phyloP scores from a whole-genome alignment of 768 basidiomycete species.

The Termitomyces bulborhizus region DNA sequence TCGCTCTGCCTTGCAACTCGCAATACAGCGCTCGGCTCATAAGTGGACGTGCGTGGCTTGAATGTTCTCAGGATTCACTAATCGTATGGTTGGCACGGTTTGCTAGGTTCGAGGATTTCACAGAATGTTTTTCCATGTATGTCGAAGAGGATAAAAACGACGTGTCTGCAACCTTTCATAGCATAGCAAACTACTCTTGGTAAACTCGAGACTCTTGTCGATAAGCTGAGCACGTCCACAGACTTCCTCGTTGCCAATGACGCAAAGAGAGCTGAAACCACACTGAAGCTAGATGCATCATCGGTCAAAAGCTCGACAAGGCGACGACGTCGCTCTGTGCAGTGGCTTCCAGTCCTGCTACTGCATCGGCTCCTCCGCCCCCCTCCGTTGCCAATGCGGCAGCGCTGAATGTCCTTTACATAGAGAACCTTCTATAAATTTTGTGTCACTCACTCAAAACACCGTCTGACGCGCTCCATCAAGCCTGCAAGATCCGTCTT shows the following conservation, averaged over 20 bases:
- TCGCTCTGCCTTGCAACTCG: slow-evolving; percentile 49
- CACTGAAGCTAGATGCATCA: no score
- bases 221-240: no score
- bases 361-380: no score
- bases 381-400: slow-evolving; percentile 52
- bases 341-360: no score
- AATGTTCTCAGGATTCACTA: background rate
- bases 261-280: no score
- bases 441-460: slow-evolving; percentile 53
- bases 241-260: no score
- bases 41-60: slow-evolving; percentile 45
- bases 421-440: background rate
- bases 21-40: slow-evolving; percentile 46
- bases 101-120: slow-evolving; percentile 48
- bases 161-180: slow-evolving; percentile 53
- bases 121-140: slow-evolving; percentile 62
- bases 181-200: slow-evolving; percentile 66
- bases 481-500: slow-evolving; percentile 48
- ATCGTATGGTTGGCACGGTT: slow-evolving; percentile 1
- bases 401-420: slow-evolving; percentile 37
- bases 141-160: slow-evolving; percentile 62
- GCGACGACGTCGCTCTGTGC: no score
- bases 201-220: no score
- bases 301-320: no score
- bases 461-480: slow-evolving; percentile 54